Conservation (phyloP, 495 filamentous ascomycete genomes). For the Geoglossum glabrum region DNA sequence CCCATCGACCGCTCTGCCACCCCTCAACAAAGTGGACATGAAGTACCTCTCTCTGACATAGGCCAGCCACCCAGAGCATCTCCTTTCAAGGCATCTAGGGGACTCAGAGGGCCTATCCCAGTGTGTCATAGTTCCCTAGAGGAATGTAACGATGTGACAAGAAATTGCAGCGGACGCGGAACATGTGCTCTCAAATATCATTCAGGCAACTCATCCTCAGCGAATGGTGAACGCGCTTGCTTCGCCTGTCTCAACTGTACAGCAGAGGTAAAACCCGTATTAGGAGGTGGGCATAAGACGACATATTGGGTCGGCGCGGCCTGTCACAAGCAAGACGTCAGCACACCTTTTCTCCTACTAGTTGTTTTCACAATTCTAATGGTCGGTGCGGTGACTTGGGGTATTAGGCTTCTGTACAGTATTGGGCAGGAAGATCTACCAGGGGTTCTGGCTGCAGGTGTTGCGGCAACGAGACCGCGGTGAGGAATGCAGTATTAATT, state of each 20-base stretch:
- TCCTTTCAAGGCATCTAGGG: neutral
- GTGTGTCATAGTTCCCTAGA: conserved; percentile 44
- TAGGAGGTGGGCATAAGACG: conserved; percentile 27
- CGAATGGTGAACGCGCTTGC: conserved; percentile 30
- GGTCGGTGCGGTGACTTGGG: conserved; percentile 36
- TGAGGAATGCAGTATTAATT: neutral
- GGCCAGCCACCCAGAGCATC: conserved; percentile 7
- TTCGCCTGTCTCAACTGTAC: conserved; percentile 54
- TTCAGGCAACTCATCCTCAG: conserved; percentile 6
- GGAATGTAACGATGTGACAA: conserved; percentile 39
- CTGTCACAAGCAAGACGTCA: conserved; percentile 86
- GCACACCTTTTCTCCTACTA: conserved; percentile 70
- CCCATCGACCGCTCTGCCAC: neutral
- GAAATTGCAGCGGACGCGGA: conserved; percentile 60
- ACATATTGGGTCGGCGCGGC: conserved; percentile 60
- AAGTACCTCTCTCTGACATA: conserved; percentile 12
- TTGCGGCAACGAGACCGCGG: conserved; percentile 33
- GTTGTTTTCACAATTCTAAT: conserved; percentile 45
- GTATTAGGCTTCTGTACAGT: conserved; percentile 53
- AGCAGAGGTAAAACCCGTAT: conserved; percentile 24
- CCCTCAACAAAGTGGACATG: neutral
- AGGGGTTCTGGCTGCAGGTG: conserved; percentile 72
- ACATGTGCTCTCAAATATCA: conserved; percentile 39
- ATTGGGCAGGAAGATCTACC: conserved; percentile 67
- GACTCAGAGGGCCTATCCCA: conserved; percentile 18